Base-by-base conservation (phyloP, 495 filamentous ascomycete genomes). In the Thermothielavioides terrestris region DNA sequence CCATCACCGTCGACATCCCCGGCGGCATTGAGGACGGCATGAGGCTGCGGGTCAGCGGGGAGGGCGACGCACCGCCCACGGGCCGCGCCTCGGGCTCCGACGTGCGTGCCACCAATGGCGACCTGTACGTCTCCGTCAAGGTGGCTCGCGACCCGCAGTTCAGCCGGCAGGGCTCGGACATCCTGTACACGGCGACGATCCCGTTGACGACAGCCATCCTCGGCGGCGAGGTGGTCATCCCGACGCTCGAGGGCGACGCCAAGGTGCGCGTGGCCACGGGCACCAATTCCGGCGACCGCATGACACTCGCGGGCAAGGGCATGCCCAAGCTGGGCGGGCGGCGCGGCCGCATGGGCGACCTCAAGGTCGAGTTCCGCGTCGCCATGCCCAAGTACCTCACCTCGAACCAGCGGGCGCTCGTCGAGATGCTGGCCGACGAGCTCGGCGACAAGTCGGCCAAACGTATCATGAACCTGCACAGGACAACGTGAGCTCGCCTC, bases 371-470 rank as follows among this genome's bases (percentile, higher is more conserved):
- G 65, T 97, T 94, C 74, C 91, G 89, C 71, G 86, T 98, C 12
- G 65, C 78, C 25, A 94, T 96, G 88, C 92, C 92, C 11, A 96
- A 94, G 68, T 94, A 89, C 59, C 72, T 98, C 58, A 88, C 80
- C 20, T 72, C 79, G 18, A 95, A 92, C 67, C 91, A 97, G 71
- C 78, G 94, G 30, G 89, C 84, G 1, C 84, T 98, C 26, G 63
- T 96, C 50, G 92, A 98, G 68, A 88, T 96, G 74, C 77, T 98
- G 37, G 92, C 92, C 25, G 89, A 98, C 57, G 92, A 98, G 72
- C 80, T 96, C 75, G 79, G 78, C 11, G 92, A 98, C 63, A 85
- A 88, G 68, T 86, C 79, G 15, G 92, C 92, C n/a, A 89, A 84
- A 64, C 78, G 94, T 36, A 79, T 92, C 35, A 97, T 97, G 89